These are phyloP conservation scores for Psidium friedrichsthalianum DNA, from an alignment of 345 rosid species.

Conservation along the genomic window DNA sequence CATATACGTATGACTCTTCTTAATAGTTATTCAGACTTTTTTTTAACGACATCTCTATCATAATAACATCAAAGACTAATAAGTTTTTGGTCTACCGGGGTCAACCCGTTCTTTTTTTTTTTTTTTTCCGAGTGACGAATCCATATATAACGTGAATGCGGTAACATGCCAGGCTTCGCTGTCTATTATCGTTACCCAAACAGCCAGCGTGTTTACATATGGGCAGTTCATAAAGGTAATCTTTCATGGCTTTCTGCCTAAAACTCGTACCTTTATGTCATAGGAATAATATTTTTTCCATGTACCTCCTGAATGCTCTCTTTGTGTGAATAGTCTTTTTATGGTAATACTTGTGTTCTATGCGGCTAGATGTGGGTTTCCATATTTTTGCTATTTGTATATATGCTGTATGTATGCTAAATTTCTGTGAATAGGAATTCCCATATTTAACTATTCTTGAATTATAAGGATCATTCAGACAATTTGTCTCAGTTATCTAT, in stretches of 20 bases:
- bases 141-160: slow-evolving; percentile 87
- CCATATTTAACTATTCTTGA: not conserved
- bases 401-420: not conserved
- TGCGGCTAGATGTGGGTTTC: not conserved
- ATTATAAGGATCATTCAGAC: not conserved
- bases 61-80: not conserved
- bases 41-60: not conserved
- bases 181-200: slow-evolving; percentile 93
- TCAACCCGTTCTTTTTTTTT: not conserved
- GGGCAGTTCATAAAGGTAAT: slow-evolving; percentile 97
- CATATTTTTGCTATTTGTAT: not conserved
- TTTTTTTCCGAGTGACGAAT: slow-evolving; percentile 81
- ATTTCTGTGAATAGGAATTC: not conserved
- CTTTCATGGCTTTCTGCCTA: not conserved
- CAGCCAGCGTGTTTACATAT: slow-evolving; percentile 95
- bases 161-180: slow-evolving; percentile 99
- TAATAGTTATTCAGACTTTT: not conserved
- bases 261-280: not conserved
- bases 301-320: not conserved
- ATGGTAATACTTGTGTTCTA: not conserved
- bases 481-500: not conserved
- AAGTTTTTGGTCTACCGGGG: not conserved
- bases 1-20: not conserved
- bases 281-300: not conserved
- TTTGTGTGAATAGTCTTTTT: not conserved